Conservation (phyloP, 495 filamentous ascomycete genomes). For the Neurospora sp. region DNA sequence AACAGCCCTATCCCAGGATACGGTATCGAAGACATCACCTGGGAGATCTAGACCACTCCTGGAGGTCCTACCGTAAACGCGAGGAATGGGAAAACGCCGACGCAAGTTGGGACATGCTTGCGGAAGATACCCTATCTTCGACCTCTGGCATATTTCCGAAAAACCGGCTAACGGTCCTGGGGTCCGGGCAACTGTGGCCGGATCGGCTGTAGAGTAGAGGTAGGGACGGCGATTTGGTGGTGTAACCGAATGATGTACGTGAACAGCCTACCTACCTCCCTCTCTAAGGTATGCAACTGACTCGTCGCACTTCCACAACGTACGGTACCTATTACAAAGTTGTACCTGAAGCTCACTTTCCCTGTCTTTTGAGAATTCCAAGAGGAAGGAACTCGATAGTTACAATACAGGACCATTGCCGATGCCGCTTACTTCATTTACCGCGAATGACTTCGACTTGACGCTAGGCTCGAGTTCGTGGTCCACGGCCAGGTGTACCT, state of each 20-base stretch:
- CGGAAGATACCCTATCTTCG: neutral
- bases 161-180: neutral
- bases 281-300: too few species aligned
- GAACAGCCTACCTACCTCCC: neutral
- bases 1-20: neutral
- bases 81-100: neutral
- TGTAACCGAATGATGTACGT: neutral
- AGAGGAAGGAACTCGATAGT: neutral
- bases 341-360: neutral
- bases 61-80: neutral
- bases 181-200: neutral
- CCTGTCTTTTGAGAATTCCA: neutral
- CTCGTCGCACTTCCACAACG: too few species aligned
- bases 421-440: neutral
- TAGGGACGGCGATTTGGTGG: neutral
- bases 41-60: neutral
- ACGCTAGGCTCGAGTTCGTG: neutral
- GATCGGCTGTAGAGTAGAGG: neutral
- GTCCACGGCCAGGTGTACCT: neutral
- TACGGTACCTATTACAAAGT: neutral
- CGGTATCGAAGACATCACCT: neutral
- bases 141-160: neutral
- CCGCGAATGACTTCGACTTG: neutral
- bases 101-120: neutral
- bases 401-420: neutral